Evolutionary conservation across 2,329 filamentous ascomycete species (phyloP), one percentile per base, ranked within the genome.

Genomic region (Penicillium sp.): DNA sequence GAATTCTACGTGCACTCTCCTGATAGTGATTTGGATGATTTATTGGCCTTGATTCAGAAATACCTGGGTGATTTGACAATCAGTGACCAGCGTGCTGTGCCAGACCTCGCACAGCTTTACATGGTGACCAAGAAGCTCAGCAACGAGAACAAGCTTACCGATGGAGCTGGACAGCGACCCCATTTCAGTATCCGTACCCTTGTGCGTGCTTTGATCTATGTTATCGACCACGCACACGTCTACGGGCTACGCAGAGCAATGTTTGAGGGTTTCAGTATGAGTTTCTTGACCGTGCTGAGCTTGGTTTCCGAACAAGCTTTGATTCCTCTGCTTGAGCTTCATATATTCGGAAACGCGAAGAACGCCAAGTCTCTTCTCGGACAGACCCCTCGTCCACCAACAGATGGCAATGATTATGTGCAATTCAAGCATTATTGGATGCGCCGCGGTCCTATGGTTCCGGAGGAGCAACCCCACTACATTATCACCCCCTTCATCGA

Each of bases 251-350:
- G 94, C 25, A 81, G 95, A 68, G 90, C 93, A 11, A 79, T 97
- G 1, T 96, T 90, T 61, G 94, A 99, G 78, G 95, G 94, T 0
- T 97, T 97, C 70, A 92, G 91, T 16, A 99, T 99, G 95, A 94
- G 92, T 49, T 99, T 99, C 69, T 78, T 97, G 55, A 99, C 95
- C 0, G 84, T 97, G 6, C 81, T 99, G 13, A 88, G 93, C 68
- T 84, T 86, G 66, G 84, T 88, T 31, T 97, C 94, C 0, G 92
- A 96, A 72, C 83, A 85, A 58, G 78, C 92, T 49, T 82, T 97
- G 4, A 79, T 89, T 46, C 91, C 92, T 1, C 77, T 95, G 27
- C 91, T 99, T 52, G 84, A 90, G 55, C 86, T 91, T 62, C 84
- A 94, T 68, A 82, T 99, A 2, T 85, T 96, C 21, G 85, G 86